Percentiles rank a stretch among this genome's conserved stretches.
phyloP scores from a whole-genome alignment of 805 yeast species.

The Candida dendrica region DNA sequence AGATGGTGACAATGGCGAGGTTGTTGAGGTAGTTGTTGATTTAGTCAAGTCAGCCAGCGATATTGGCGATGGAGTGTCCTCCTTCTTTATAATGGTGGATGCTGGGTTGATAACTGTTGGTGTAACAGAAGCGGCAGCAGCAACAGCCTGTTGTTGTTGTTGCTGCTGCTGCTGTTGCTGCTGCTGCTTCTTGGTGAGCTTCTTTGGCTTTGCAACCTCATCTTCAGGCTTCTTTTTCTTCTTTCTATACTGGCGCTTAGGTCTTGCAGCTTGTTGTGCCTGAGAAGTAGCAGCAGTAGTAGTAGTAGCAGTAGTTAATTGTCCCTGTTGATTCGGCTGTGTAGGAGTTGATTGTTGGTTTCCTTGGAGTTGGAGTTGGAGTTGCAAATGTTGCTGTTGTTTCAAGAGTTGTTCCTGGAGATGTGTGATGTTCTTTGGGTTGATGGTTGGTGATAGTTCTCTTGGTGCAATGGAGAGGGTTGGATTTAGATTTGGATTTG shows the following conservation, averaged over 20 bases:
- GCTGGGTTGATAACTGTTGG: not conserved
- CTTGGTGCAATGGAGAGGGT: conserved; percentile 1
- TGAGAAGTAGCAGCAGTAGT: too few relatives aligned
- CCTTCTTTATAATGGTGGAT: conserved; percentile 1
- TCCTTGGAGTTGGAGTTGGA: not conserved
- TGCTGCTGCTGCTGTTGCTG: too few relatives aligned
- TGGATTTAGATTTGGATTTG: too few relatives aligned
- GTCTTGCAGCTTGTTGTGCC: conserved; percentile 1
- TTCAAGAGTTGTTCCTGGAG: not conserved
- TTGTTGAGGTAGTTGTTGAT: not conserved
- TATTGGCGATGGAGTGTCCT: conserved; percentile 20
- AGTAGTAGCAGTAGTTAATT: too few relatives aligned
- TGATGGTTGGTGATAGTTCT: conserved; percentile 17
- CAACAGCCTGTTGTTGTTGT: not conserved
- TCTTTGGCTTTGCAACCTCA: not conserved
- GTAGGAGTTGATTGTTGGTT: not conserved
- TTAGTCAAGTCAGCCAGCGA: conserved; percentile 5
- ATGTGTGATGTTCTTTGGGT: conserved; percentile 15
- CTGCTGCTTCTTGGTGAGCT: conserved; percentile 5
- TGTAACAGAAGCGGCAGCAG: not conserved
- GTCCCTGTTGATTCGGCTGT: not conserved
- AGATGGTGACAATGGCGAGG: conserved; percentile 6
- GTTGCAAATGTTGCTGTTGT: not conserved
- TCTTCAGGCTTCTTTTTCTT: conserved; percentile 10
- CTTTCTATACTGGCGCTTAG: conserved; percentile 16